These are phyloP conservation scores for Deinandra increscens DNA, from an alignment of 129 eudicot genomes.

Conservation along the genomic window DNA sequence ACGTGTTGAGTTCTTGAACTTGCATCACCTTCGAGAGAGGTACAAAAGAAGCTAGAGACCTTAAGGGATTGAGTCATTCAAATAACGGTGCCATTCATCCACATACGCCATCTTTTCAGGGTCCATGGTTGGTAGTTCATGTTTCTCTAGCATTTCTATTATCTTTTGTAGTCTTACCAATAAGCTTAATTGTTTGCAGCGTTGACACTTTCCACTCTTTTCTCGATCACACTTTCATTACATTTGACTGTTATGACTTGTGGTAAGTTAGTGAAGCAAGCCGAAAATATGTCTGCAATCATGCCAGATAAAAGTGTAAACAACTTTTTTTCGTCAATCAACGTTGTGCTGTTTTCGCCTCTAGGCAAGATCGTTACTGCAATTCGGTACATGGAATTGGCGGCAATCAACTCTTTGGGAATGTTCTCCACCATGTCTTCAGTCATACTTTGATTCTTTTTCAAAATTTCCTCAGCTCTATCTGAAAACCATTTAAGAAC, in stretches of 20 bases:
- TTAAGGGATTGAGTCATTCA: neutral
- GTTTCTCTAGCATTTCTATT: neutral
- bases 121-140: conserved; percentile 10
- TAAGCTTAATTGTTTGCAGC: conserved; percentile 27
- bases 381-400: conserved; percentile 43
- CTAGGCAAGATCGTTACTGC: neutral
- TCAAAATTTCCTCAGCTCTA: conserved; percentile 1
- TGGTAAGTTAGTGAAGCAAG: too few relatives aligned
- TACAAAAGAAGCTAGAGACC: too few relatives aligned
- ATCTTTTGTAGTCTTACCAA: conserved; percentile 22
- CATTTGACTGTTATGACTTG: too few relatives aligned
- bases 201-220: conserved; percentile 21
- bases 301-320: too few relatives aligned
- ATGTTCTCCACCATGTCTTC: neutral
- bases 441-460: neutral
- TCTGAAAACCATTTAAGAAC: conserved; percentile 23
- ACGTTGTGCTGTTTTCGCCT: too few relatives aligned
- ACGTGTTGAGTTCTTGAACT: neutral
- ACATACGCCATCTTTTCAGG: conserved; percentile 12
- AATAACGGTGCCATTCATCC: neutral
- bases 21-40: conserved; percentile 1
- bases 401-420: conserved; percentile 21
- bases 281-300: too few relatives aligned
- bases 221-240: conserved; percentile 13
- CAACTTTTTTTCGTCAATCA: too few relatives aligned